Conservation (phyloP, 331 rosid genomes). For the Acacia concinna region DNA sequence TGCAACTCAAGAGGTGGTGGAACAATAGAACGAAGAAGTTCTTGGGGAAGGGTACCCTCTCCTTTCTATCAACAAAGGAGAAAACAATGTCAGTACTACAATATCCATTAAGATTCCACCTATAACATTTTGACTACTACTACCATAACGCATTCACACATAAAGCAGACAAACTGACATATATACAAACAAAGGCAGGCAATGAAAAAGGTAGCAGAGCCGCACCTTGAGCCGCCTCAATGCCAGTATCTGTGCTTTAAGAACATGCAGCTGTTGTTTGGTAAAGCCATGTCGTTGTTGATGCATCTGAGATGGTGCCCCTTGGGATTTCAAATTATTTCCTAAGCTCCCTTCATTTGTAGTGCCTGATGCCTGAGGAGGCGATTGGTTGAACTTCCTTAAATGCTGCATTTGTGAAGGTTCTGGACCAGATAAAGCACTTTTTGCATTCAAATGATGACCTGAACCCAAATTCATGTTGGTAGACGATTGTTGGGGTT, state of each 20-base stretch:
- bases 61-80: slow-evolving; percentile 79
- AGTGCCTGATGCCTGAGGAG: slow-evolving; percentile 59
- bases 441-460: slow-evolving; percentile 52
- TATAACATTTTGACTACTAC: slow-evolving; percentile 4
- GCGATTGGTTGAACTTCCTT: slow-evolving; percentile 65
- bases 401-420: slow-evolving; percentile 55
- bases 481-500: slow-evolving; percentile 62
- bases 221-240: slow-evolving; percentile 93
- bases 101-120: slow-evolving; percentile 16
- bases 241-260: slow-evolving; percentile 96
- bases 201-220: slow-evolving; percentile 27
- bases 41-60: slow-evolving; percentile 91
- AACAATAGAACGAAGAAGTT: slow-evolving; percentile 85
- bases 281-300: slow-evolving; percentile 70
- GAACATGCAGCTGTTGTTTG: slow-evolving; percentile 93
- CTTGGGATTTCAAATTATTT: slow-evolving; percentile 51
- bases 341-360: slow-evolving; percentile 58
- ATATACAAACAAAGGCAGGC: background rate
- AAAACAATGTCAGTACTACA: slow-evolving; percentile 24
- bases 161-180: slow-evolving; percentile 1
- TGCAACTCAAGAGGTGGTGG: slow-evolving; percentile 92
- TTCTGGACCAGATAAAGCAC: slow-evolving; percentile 54
- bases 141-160: slow-evolving; percentile 4
- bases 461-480: slow-evolving; percentile 55
- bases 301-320: slow-evolving; percentile 58